A percentile compares a stretch with the other conserved stretches of the same genome.
phyloP scores from a whole-genome alignment of 768 basidiomycete genomes.

The Auriscalpium orientale region DNA sequence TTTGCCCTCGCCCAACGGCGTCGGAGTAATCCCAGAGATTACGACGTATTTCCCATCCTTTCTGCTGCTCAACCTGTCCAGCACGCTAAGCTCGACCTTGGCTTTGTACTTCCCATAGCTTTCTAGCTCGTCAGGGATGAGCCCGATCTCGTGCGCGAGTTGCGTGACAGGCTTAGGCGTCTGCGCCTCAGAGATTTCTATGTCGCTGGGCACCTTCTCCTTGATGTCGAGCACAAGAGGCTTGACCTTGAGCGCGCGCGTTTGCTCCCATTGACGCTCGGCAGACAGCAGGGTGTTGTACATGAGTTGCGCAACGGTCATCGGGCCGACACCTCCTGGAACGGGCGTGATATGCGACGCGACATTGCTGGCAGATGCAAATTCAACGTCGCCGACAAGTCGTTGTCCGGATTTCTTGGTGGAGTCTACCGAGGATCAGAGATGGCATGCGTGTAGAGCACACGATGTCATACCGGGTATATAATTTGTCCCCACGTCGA shows the following conservation, averaged over 20 bases:
- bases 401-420: conserved; percentile 94
- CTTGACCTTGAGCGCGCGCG: conserved; percentile 58
- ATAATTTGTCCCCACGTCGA: conserved; percentile 98
- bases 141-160: conserved; percentile 83
- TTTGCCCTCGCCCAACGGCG: conserved; percentile 95
- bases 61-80: conserved; percentile 78
- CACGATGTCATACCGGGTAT: conserved; percentile 53
- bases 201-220: conserved; percentile 90
- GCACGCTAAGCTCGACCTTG: conserved; percentile 85
- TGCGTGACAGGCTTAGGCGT: conserved; percentile 82
- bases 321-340: conserved; percentile 98
- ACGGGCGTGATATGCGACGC: conserved; percentile 96
- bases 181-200: conserved; percentile 93
- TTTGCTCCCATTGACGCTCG: conserved; percentile 67
- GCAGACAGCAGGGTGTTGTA: conserved; percentile 85
- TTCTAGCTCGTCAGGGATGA: conserved; percentile 83
- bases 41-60: conserved; percentile 95
- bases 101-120: conserved; percentile 95
- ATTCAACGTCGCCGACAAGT: conserved; percentile 94
- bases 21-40: conserved; percentile 93
- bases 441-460: conserved; percentile 18
- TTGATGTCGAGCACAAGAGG: conserved; percentile 75
- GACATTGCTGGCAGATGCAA: conserved; percentile 59
- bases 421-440: conserved; percentile 37
- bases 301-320: conserved; percentile 99